Conservation (phyloP, 768 basidiomycete genomes). For the Gymnopilus dilepis region DNA sequence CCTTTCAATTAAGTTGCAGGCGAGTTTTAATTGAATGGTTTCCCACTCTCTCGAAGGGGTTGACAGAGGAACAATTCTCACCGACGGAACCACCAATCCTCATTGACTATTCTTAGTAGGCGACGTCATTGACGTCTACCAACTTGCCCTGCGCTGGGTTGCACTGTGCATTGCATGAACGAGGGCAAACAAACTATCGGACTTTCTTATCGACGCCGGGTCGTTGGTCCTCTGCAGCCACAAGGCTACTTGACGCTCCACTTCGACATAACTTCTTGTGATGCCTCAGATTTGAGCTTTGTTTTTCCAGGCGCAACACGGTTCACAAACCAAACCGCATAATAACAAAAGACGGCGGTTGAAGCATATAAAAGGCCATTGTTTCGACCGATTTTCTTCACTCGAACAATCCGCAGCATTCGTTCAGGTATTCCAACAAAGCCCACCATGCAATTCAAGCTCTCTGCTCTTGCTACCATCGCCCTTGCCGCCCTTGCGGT, state of each 20-base stretch:
- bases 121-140: constrained; percentile 15
- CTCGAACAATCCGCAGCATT: constrained; percentile 22
- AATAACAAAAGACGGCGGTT: background rate
- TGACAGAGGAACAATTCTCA: constrained; percentile 1
- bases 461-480: constrained; percentile 23
- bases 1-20: background rate
- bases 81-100: background rate
- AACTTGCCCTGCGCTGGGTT: background rate
- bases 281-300: background rate
- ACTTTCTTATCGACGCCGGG: constrained; percentile 5
- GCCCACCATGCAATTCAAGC: constrained; percentile 28
- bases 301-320: background rate
- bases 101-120: constrained; percentile 7
- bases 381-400: constrained; percentile 6
- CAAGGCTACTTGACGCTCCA: constrained; percentile 11
- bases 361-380: constrained; percentile 21
- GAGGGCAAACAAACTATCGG: background rate
- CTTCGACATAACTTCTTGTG: constrained; percentile 15
- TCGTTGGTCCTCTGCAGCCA: constrained; percentile 2
- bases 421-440: constrained; percentile 14
- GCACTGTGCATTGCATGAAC: background rate
- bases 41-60: background rate
- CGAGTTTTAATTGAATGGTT: background rate
- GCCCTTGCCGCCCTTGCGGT: constrained; percentile 28
- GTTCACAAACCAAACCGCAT: background rate